A percentile compares a stretch with the other conserved stretches of the same genome.
These are phyloP conservation scores for Hamigera avellanea DNA, from an alignment of 495 filamentous ascomycete species.

Conservation along the genomic window DNA sequence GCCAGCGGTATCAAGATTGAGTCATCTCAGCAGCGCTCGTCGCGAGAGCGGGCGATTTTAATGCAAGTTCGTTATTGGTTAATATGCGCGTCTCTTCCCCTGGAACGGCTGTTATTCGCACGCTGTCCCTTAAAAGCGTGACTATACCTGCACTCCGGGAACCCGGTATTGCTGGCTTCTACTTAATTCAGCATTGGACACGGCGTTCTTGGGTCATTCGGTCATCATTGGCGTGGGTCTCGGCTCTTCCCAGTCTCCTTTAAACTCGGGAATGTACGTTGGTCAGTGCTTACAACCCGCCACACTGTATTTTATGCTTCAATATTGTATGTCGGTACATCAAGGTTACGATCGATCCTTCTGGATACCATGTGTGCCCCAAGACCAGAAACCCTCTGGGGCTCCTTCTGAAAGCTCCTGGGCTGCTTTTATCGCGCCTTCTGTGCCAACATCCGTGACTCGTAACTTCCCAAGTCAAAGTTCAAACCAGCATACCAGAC, in stretches of 20 bases:
- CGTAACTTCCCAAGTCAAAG: no score
- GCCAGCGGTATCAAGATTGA: slow-evolving; percentile 18
- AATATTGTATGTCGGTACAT: neutral
- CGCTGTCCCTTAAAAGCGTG: no score
- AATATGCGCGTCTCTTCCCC: no score
- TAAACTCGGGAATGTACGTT: slow-evolving; percentile 11
- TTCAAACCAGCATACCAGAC: no score
- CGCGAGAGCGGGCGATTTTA: slow-evolving; percentile 32
- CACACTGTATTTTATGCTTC: neutral
- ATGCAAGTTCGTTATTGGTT: no score
- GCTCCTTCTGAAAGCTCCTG: no score
- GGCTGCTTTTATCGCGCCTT: no score
- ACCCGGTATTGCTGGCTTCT: neutral
- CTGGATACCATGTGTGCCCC: neutral
- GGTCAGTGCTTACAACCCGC: neutral
- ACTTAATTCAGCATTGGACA: slow-evolving; percentile 7
- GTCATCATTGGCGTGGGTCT: neutral
- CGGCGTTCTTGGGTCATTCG: slow-evolving; percentile 4
- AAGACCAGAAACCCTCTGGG: no score
- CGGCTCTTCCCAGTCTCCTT: neutral
- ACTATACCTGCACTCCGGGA: no score
- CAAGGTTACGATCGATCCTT: slow-evolving; percentile 1
- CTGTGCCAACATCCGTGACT: no score
- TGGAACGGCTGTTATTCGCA: no score
- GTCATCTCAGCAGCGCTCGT: slow-evolving; percentile 13